Base-by-base conservation (phyloP, 2,329 filamentous ascomycete genomes). In the Nothophaeocryptopus gaeumannii region DNA sequence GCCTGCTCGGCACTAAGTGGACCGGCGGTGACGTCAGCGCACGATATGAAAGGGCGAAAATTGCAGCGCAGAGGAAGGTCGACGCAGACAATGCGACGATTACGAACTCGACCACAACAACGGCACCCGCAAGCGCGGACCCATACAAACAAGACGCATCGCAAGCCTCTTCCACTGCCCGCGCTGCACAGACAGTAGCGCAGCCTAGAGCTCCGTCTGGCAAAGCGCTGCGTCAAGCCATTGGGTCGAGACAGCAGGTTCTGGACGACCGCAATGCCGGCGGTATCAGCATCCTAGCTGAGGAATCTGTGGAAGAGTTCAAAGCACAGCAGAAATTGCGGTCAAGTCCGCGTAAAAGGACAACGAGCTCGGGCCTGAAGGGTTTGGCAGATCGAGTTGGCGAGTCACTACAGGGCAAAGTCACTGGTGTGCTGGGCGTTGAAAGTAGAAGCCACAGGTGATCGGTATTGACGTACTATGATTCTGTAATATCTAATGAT, bases 1-100 rank as follows among this genome's bases (percentile, higher is more conserved):
- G 81, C 39, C 66, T 90, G 26, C 76, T 96, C 15, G 84, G 85
- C 44, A 99, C 93, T 16, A 86, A 83, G 70, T 96, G 90, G 84
- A 82, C 80, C 52, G 89, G 88, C 42, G 83, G 75, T 58, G 82
- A 82, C 63, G 80, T 79, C 32, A 75, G 71, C 56, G 74, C 76
- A 32, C 75, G 80, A 45, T 85, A 85, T 55, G 79, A 83, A 66
- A 74, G 78, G 39, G 73, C 77, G 29, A 74, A 77, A 29, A 70
- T 76, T 14, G 72, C 74, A 2, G 81, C 81, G 2, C 78, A 84
- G 63, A 78, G 76, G 58, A 78, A 80, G 58, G 57, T 81, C 5
- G 78, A 82, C 35, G 68, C 73, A 14, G 78, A 81, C 38, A 64
- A 54, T 11, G 63, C 45, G 1, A 20, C 54, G 3, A 49, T 58